Conservation (phyloP, 441 rosid species). For the Melastoma candidum region DNA sequence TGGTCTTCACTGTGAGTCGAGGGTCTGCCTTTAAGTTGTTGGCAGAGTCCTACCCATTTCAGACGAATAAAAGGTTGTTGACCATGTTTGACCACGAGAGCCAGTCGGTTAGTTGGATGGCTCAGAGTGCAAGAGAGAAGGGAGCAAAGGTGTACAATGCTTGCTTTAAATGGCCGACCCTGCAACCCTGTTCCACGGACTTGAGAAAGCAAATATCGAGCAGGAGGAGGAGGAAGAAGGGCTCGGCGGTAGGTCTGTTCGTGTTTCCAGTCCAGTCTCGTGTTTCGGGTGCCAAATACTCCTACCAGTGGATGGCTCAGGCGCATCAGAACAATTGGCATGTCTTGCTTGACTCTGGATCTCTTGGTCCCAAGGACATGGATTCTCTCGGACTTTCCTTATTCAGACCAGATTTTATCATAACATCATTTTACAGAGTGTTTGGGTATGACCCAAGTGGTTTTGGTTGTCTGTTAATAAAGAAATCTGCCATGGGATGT, state of each 20-base stretch:
- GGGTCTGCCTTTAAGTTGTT: constrained; percentile 90
- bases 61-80: constrained; percentile 71
- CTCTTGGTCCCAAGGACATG: constrained; percentile 97
- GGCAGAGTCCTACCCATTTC: constrained; percentile 87
- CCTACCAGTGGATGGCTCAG: constrained; percentile 97
- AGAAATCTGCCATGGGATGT: constrained; percentile 89
- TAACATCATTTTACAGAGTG: constrained; percentile 87
- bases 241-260: constrained; percentile 78
- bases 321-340: constrained; percentile 99
- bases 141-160: constrained; percentile 81
- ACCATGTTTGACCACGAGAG: constrained; percentile 97
- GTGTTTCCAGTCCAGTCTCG: constrained; percentile 98
- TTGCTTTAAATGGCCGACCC: constrained; percentile 95
- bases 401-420: constrained; percentile 90
- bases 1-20: constrained; percentile 92
- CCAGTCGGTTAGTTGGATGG: constrained; percentile 95
- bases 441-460: constrained; percentile 94
- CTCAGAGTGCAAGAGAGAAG: constrained; percentile 80
- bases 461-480: constrained; percentile 89
- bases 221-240: constrained; percentile 89
- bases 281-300: constrained; percentile 88
- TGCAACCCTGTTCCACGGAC: constrained; percentile 91
- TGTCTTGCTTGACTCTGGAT: constrained; percentile 93
- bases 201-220: constrained; percentile 72
- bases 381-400: constrained; percentile 90